phyloP scores from a whole-genome alignment of 139 green algal species.

The Micractinium sp. region DNA sequence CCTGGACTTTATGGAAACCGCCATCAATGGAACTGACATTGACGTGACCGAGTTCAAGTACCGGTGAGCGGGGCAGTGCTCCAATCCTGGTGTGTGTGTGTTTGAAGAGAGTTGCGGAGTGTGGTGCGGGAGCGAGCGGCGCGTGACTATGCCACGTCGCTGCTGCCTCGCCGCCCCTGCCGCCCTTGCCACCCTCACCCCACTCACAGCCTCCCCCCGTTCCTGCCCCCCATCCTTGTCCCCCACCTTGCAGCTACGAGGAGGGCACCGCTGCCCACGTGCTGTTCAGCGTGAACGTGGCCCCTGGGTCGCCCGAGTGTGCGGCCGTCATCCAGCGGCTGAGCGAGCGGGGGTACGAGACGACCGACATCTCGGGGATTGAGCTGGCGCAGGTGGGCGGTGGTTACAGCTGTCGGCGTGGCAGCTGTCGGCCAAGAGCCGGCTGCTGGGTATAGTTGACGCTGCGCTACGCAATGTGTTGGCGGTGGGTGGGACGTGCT shows the following conservation, averaged over 20 bases:
- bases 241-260: constrained; percentile 59
- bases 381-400: constrained; percentile 67
- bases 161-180: background rate
- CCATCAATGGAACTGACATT: constrained; percentile 35
- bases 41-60: constrained; percentile 97
- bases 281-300: constrained; percentile 73
- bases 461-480: too few species aligned
- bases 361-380: constrained; percentile 77
- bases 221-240: too few species aligned
- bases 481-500: too few species aligned
- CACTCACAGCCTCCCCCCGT: background rate
- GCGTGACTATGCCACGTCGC: too few species aligned
- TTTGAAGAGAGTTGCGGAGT: background rate
- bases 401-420: too few species aligned
- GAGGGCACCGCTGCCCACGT: constrained; percentile 67
- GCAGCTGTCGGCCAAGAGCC: too few species aligned
- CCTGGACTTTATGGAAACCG: constrained; percentile 65
- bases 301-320: constrained; percentile 44
- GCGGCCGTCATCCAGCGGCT: constrained; percentile 71
- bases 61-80: constrained; percentile 64
- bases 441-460: too few species aligned
- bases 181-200: background rate
- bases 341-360: constrained; percentile 59
- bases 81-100: background rate
- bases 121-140: too few species aligned